Evolutionary conservation across 305 asterid species (phyloP), one percentile per base, ranked within the genome.

Genomic region (Nicotiana rustica): DNA sequence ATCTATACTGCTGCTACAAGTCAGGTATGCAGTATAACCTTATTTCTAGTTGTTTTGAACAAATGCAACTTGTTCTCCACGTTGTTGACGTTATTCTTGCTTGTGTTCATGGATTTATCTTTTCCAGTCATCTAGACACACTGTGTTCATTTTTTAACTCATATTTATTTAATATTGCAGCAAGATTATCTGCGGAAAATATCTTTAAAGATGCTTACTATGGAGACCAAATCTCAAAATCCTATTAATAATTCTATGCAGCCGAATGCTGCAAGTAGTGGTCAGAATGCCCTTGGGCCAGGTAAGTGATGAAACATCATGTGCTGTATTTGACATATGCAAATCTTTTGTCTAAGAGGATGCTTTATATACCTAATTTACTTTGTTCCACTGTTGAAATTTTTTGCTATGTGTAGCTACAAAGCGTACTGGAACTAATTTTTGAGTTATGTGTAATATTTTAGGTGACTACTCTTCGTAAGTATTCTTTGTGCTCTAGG

Each of bases 151-250:
- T 25, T 25, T 8, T 83, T 77, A 33, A 41, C 68, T 64, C 36
- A 4, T 8, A 15, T 41, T 56, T 33, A 81, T 47, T 25, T 82
- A 70, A 64, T 82, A 14, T 80, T 84, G 62, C 87, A 85, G 87
- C 36, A 81, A 59, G 87, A 85, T 68, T 85, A 85, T 61, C 67
- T 82, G 59, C 76, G 83, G 67, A 85, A 84, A 19, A 84, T 84
- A 80, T 84, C 86, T 21, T 52, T 81, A 7, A 80, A 84, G 86
- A 80, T 84, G 84, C 77, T 84, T 18, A 65, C 86, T 4, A 80
- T 84, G 84, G 84, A 84, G 79, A 80, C 77, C 41, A 84, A 75
- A 75, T 80, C 84, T 33, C 77, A 69, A 71, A 36, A 73, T 33
- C 84, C 84, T 60, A 47, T 71, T 47, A 36, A 77, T 10, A 80